phyloP scores from a whole-genome alignment of 495 filamentous ascomycete genomes.

The Parmelia sp. region DNA sequence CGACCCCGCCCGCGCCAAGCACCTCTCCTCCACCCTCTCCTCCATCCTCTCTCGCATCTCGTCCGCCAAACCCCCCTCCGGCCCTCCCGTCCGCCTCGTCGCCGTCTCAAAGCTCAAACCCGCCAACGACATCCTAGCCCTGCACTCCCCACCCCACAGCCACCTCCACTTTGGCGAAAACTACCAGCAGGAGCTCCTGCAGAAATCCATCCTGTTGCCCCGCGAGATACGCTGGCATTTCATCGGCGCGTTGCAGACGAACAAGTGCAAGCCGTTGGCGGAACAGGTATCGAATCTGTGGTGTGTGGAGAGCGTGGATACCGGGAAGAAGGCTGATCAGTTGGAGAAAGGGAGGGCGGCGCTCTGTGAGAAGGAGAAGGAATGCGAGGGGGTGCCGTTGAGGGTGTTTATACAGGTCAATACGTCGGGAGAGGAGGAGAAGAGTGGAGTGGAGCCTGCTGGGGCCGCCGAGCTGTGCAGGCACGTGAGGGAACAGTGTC shows the following conservation, averaged over 20 bases:
- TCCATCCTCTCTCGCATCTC: conserved; percentile 19
- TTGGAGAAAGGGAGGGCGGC: conserved; percentile 71
- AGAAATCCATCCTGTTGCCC: conserved; percentile 78
- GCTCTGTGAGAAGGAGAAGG: conserved; percentile 28
- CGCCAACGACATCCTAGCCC: conserved; percentile 74
- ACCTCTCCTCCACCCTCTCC: conserved; percentile 18
- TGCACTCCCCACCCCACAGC: conserved; percentile 52
- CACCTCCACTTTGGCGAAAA: conserved; percentile 94
- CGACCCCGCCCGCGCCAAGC: conserved; percentile 18
- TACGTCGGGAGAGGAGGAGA: conserved; percentile 80
- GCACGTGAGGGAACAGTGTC: conserved; percentile 62
- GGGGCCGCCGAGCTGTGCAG: conserved; percentile 55
- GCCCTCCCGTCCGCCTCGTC: conserved; percentile 58
- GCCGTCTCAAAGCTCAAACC: conserved; percentile 95
- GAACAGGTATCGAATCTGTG: conserved; percentile 81
- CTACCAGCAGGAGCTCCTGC: conserved; percentile 84
- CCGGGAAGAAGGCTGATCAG: conserved; percentile 73
- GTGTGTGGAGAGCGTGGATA: conserved; percentile 86
- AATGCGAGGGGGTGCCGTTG: conserved; percentile 35
- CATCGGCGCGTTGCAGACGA: conserved; percentile 84
- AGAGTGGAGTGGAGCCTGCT: conserved; percentile 69
- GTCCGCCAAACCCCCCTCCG: conserved; percentile 2
- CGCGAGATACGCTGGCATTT: conserved; percentile 88
- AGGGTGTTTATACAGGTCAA: conserved; percentile 89
- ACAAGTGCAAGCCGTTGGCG: conserved; percentile 85